These are phyloP conservation scores for Vigna unguiculata DNA, from an alignment of 306 rosid genomes.

Conservation along the genomic window DNA sequence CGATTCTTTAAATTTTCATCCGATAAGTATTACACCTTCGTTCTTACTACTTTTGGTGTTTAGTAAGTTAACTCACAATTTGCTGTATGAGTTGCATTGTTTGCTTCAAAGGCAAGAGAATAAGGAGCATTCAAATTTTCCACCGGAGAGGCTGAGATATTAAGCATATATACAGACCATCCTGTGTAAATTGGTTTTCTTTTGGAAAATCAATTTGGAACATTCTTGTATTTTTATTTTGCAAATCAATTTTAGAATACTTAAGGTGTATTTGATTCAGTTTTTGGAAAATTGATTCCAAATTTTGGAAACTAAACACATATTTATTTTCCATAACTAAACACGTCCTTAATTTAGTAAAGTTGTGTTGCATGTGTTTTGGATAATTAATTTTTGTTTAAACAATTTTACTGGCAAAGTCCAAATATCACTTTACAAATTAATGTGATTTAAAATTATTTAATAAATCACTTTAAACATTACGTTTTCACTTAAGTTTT, in stretches of 20 bases:
- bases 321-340: no score
- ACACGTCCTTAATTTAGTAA: background rate
- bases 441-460: no score
- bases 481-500: no score
- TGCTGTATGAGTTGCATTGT: slow-evolving; percentile 7
- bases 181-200: background rate
- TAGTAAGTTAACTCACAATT: slow-evolving; percentile 14
- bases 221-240: background rate
- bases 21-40: slow-evolving; percentile 40
- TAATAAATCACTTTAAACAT: no score
- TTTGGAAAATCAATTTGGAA: no score
- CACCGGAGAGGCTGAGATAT: slow-evolving; percentile 11
- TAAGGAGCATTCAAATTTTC: slow-evolving; percentile 1
- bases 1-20: slow-evolving; percentile 28
- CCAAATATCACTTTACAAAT: no score
- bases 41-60: slow-evolving; percentile 35
- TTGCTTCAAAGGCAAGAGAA: slow-evolving; percentile 32
- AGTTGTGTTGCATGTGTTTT: background rate
- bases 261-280: no score
- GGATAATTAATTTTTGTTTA: background rate
- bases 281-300: no score
- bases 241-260: slow-evolving; percentile 5
- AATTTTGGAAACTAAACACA: no score
- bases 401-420: no score
- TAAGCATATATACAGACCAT: background rate